phyloP scores from a whole-genome alignment of 345 rosid species.

The Populus ilicifolia region DNA sequence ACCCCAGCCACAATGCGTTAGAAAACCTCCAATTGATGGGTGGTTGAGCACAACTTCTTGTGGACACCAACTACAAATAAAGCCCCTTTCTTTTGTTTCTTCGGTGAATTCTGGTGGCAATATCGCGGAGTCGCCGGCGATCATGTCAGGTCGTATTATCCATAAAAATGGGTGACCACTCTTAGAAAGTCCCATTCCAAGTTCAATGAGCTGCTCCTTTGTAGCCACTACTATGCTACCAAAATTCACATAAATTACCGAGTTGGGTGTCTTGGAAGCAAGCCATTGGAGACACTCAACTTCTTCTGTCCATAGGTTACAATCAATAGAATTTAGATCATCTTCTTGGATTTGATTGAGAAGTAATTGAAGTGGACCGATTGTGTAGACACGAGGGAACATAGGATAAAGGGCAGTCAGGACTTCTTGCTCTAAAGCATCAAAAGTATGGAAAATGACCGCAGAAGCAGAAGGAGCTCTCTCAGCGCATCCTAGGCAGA shows the following conservation, averaged over 20 bases:
- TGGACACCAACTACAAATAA: not conserved
- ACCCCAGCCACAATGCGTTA: not conserved
- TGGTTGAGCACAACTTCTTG: not conserved
- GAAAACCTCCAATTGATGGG: not conserved
- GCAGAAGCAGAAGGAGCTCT: not conserved
- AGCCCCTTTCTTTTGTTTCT: not conserved
- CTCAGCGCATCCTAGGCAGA: not conserved
- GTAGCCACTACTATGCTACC: not conserved
- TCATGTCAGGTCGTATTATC: not conserved
- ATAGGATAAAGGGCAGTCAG: not conserved
- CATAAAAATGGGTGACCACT: not conserved
- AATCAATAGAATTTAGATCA: not conserved
- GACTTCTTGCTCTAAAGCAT: slow-evolving; percentile 1
- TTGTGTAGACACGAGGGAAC: not conserved
- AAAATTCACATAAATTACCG: not conserved
- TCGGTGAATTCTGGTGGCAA: not conserved
- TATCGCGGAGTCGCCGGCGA: not conserved
- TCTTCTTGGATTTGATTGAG: not conserved
- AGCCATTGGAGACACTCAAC: not conserved
- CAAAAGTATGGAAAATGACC: slow-evolving; percentile 7
- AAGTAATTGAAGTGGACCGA: slow-evolving; percentile 4
- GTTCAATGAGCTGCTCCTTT: not conserved
- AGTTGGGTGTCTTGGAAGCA: not conserved
- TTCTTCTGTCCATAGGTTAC: slow-evolving; percentile 4
- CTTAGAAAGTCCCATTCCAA: not conserved